Evolutionary conservation across 176 grass and related monocot species (phyloP).

Genomic region (Oryza brachyantha): DNA sequence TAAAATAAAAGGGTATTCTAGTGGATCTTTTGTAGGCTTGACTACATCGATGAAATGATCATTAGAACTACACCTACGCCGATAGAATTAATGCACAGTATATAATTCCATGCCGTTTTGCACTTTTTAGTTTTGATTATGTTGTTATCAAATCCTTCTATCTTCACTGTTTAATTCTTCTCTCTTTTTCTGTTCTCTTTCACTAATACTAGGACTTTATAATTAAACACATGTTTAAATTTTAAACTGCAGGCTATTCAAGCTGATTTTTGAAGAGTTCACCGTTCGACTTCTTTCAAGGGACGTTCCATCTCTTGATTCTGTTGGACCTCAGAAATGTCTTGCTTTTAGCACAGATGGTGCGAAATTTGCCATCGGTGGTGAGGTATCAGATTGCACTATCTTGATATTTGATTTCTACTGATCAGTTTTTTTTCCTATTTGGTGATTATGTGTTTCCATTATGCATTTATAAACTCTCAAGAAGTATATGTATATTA

Average conservation of each 20-base stretch:
- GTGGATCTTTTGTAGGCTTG: not conserved
- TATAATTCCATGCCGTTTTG: not conserved
- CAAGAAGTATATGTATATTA: not conserved
- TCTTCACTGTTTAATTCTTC: not conserved
- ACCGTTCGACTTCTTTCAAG: conserved; percentile 46
- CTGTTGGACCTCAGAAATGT: conserved; percentile 85
- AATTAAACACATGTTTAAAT: not conserved
- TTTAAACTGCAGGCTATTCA: conserved; percentile 56
- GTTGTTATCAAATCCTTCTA: not conserved
- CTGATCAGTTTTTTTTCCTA: not conserved
- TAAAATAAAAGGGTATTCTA: not conserved
- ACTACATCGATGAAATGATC: not conserved
- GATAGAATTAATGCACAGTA: not conserved
- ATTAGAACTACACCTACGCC: not conserved
- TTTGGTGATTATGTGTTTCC: not conserved
- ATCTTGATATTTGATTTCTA: not conserved
- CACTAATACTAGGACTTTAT: conserved; percentile 10
- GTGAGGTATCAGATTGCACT: conserved; percentile 61
- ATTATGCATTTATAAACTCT: not conserved
- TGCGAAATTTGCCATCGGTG: conserved; percentile 86
- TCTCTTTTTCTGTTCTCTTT: conserved; percentile 7
- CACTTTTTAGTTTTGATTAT: not conserved
- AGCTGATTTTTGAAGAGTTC: conserved; percentile 68
- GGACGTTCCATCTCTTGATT: conserved; percentile 58
- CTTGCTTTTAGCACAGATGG: conserved; percentile 95